Base-by-base conservation (phyloP, 345 rosid species). In the Odontarrhena argentea region DNA sequence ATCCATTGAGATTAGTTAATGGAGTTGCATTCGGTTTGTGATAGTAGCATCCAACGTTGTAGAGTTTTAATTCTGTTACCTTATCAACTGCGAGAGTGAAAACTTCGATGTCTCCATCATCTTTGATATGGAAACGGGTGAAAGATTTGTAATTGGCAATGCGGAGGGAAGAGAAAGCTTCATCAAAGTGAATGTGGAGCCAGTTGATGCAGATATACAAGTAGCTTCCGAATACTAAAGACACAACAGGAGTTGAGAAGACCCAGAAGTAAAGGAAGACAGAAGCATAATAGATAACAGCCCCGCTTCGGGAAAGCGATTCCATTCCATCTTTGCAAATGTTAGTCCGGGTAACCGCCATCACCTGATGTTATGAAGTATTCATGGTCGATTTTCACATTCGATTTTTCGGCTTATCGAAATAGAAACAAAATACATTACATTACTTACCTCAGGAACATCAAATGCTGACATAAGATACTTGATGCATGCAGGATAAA, bases 211-310 rank as follows among this genome's bases (percentile, higher is more conserved):
- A 91, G 64, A 94, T 83, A 75, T 94, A 94, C 64, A 94, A 76
- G 83, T 94, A 91, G 82, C 99, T 91, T 72, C 99, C 99, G 63
- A 94, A 89, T 53, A 94, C 88, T 72, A 91, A 70, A 13, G 99
- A 94, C 58, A 94, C 99, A 40, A 94, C 79, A 6, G 99, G 99
- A 5, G 99, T 94, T 22, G 99, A 94, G 73, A 94, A 87, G 65
- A 94, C 96, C 99, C 99, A 94, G 78, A 94, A 94, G 84, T 87
- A 94, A 59, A 94, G 95, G 80, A 94, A 94, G 65, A 94, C 96
- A 0, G 96, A 86, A 42, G 96, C 93, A 70, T 94, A 94, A 78
- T 94, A 94, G 13, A 94, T 87, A 60, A 60, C 77, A 55, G 96
- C 96, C 74, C 87, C 88, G 9, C 89, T 92, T 58, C 99, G 83